Evolutionary conservation across 352 stramenopile genomes (phyloP), one percentile per base, ranked within the genome.

Genomic region (Pythium scleroteichum): DNA sequence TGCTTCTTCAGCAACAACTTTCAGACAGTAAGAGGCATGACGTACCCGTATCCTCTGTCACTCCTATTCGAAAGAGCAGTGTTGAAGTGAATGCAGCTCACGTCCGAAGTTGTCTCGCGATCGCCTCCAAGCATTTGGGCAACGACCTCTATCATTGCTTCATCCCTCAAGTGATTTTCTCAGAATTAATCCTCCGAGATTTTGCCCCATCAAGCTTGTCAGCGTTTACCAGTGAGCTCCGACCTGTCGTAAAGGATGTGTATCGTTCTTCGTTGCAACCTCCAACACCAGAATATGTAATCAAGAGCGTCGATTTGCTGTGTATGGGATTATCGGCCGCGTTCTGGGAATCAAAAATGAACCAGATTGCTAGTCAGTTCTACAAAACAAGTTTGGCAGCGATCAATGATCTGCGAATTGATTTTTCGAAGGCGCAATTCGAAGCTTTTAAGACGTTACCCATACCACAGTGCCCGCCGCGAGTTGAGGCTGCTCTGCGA

Each of bases 281-380:
- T 4, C 58, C 39, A 22, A 51, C 33, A 16, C 54, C 54, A 8
- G 63, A 70, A 40, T 44, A 26, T 23, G 45, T 66, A 1, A 24
- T 64, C 19, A 66, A 66, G 29, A 68, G 56, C 39, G 24, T 59
- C 10, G 40, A 66, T 6, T 20, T 68, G 14, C 44, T 73, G 22
- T 71, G 56, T 61, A 44, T 40, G 22, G 66, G 62, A 24, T 38
- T 73, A 1, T 42, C n/a, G 4, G 48, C 71, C 20, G 46, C 40
- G n/a, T 47, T 65, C 12, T 73, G 66, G 66, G 66, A 70, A 13
- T 56, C 52, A 13, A 73, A 73, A 23, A 47, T 66, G 14, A 22
- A 46, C 7, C 58, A 62, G 16, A 59, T 69, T 16, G 12, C 35
- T 0, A 29, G 23, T 17, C 55, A 53, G 2, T 67, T 73, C 32